phyloP scores from a whole-genome alignment of 306 rosid genomes.

The Vigna radiata region DNA sequence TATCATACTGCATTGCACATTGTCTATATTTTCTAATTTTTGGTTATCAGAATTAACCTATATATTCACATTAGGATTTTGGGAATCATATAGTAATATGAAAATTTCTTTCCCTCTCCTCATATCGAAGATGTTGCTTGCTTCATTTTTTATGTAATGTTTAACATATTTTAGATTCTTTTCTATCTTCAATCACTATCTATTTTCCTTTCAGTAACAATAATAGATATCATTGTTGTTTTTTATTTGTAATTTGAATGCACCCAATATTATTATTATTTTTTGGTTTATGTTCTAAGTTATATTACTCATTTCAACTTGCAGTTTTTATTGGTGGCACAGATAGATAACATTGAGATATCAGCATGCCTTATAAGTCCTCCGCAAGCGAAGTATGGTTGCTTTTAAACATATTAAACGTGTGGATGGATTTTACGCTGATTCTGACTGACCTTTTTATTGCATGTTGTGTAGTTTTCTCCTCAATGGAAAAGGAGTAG shows the following conservation, averaged over 20 bases:
- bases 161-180: conserved; percentile 23
- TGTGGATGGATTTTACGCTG: conserved; percentile 28
- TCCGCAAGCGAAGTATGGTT: conserved; percentile 80
- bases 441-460: conserved; percentile 46
- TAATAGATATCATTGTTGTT: conserved; percentile 16
- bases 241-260: conserved; percentile 25
- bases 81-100: background rate
- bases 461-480: conserved; percentile 69
- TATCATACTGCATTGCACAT: background rate
- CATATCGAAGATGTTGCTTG: conserved; percentile 7
- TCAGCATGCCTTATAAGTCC: conserved; percentile 91
- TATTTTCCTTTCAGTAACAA: background rate
- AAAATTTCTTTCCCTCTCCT: background rate
- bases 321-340: conserved; percentile 84
- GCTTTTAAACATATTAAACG: conserved; percentile 15
- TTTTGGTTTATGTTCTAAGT: background rate
- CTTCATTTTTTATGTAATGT: conserved; percentile 10
- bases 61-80: background rate
- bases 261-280: background rate
- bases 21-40: background rate
- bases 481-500: conserved; percentile 84
- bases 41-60: background rate
- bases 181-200: background rate
- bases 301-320: conserved; percentile 38
- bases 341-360: conserved; percentile 75